A percentile compares a stretch with the other conserved stretches of the same genome.
These are phyloP conservation scores for Isochrysis galbana DNA, from an alignment of 78 protist species.

Conservation along the genomic window DNA sequence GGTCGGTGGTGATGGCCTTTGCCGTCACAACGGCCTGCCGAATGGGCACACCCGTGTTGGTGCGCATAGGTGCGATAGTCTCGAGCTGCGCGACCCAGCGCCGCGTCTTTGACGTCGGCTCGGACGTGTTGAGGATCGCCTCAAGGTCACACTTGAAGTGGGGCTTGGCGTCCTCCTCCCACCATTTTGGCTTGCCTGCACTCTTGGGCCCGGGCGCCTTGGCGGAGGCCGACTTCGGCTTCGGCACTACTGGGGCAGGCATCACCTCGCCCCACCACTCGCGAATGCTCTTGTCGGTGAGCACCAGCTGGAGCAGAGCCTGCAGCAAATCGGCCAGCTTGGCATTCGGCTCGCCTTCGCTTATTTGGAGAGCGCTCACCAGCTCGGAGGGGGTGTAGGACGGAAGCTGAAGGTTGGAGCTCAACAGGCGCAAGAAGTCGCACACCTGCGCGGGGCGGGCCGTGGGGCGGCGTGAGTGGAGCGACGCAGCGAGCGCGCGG, in stretches of 20 bases:
- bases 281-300: neutral
- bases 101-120: neutral
- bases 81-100: neutral
- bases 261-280: neutral
- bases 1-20: neutral
- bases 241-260: neutral
- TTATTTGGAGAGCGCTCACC: neutral
- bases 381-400: neutral
- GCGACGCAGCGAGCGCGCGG: neutral
- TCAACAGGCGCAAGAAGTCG: neutral
- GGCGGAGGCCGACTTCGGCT: neutral
- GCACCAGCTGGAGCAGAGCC: neutral
- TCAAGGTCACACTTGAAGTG: neutral
- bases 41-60: neutral
- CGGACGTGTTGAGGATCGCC: neutral
- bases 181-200: neutral
- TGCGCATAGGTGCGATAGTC: neutral
- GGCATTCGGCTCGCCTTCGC: neutral
- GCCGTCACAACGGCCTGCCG: neutral
- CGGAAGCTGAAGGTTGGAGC: neutral
- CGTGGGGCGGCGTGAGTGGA: no score
- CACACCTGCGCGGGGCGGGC: neutral
- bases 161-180: neutral
- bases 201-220: no score
- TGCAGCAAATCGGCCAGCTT: neutral